phyloP scores from a whole-genome alignment of 2,329 filamentous ascomycete genomes.

The Diaporthe destruens region DNA sequence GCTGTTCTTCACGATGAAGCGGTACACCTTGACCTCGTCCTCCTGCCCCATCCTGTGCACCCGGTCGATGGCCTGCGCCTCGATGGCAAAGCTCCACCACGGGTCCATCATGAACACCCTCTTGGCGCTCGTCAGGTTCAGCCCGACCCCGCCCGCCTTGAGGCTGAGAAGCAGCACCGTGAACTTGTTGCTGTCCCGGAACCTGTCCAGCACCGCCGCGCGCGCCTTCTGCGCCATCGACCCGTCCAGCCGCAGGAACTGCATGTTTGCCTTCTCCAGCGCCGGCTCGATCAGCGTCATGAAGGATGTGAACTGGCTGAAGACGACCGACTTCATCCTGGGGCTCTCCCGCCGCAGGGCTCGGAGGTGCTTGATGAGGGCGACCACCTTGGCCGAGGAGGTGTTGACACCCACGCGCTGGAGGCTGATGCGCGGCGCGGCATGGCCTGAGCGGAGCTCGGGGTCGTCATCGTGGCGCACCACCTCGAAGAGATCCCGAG shows the following conservation, averaged over 20 bases:
- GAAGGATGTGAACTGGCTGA: constrained; percentile 98
- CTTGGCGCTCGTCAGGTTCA: constrained; percentile 91
- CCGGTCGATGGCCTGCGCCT: constrained; percentile 96
- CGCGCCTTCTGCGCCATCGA: constrained; percentile 88
- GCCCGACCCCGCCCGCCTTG: constrained; percentile 89
- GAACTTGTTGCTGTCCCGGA: constrained; percentile 72
- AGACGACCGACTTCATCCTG: constrained; percentile 87
- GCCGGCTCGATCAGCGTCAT: constrained; percentile 90
- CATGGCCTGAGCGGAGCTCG: constrained; percentile 55
- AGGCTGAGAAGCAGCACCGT: constrained; percentile 86
- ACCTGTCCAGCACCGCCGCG: constrained; percentile 81
- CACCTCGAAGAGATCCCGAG: constrained; percentile 91
- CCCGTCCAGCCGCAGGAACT: constrained; percentile 90
- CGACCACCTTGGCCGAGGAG: constrained; percentile 90
- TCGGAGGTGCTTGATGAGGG: constrained; percentile 81
- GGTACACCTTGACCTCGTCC: constrained; percentile 83
- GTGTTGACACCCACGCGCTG: constrained; percentile 72
- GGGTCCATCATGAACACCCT: constrained; percentile 99
- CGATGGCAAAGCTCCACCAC: constrained; percentile 98
- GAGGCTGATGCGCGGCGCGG: constrained; percentile 66
- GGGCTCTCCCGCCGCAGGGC: constrained; percentile 74
- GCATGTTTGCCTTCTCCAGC: constrained; percentile 77
- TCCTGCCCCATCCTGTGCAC: constrained; percentile 97
- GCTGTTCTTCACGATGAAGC: constrained; percentile 90
- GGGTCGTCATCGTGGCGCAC: constrained; percentile 79